Conservation (phyloP, 352 stramenopile genomes). For the Paralagenidium karlingii region DNA sequence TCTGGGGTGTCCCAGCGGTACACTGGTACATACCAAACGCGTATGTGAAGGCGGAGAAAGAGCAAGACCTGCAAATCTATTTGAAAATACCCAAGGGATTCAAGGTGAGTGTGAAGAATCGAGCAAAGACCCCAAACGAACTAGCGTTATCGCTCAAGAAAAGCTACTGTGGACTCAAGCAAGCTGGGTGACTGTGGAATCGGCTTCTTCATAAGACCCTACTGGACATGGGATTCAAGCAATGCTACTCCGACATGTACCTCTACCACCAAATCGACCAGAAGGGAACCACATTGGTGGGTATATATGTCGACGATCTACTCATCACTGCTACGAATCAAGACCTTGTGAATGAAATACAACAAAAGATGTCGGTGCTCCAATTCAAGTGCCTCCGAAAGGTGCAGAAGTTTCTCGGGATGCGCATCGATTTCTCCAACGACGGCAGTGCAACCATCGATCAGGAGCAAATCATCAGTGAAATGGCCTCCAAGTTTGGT, state of each 20-base stretch:
- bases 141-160: slow-evolving; percentile 1
- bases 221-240: neutral
- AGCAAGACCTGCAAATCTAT: slow-evolving; percentile 1
- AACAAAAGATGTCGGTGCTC: slow-evolving; percentile 2
- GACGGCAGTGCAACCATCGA: slow-evolving; percentile 4
- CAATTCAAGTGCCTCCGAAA: slow-evolving; percentile 16
- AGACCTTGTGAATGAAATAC: slow-evolving; percentile 3
- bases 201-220: slow-evolving; percentile 1
- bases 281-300: neutral
- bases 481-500: slow-evolving; percentile 9
- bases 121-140: neutral
- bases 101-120: neutral
- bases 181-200: slow-evolving; percentile 4
- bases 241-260: neutral
- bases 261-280: neutral
- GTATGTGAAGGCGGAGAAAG: slow-evolving; percentile 1
- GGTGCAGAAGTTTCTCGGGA: slow-evolving; percentile 15
- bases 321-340: neutral
- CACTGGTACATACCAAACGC: slow-evolving; percentile 3
- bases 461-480: slow-evolving; percentile 9
- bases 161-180: slow-evolving; percentile 5
- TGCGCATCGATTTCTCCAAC: slow-evolving; percentile 6
- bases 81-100: slow-evolving; percentile 2
- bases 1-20: neutral
- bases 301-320: neutral